These are phyloP conservation scores for Phytophthora rubi DNA, from an alignment of 352 stramenopile genomes.

Conservation along the genomic window DNA sequence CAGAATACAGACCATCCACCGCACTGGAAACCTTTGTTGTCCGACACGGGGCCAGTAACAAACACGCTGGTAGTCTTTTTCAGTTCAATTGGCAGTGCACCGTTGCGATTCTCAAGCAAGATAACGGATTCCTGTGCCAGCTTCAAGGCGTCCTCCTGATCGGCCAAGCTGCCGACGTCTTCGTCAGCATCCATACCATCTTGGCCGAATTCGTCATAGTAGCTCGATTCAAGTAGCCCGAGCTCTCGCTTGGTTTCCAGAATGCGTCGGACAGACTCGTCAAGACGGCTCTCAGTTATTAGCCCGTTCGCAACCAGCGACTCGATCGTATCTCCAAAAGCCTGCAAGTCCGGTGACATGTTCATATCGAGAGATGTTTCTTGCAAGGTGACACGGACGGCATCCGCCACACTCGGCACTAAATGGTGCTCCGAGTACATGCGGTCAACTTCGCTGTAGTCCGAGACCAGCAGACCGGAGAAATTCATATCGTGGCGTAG, in stretches of 20 bases:
- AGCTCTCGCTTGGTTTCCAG: constrained; percentile 62
- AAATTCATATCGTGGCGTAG: constrained; percentile 91
- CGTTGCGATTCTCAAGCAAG: constrained; percentile 74
- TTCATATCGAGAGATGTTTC: constrained; percentile 94
- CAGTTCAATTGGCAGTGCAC: constrained; percentile 45
- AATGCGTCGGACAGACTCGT: constrained; percentile 72
- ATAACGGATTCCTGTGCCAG: constrained; percentile 83
- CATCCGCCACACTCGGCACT: constrained; percentile 62
- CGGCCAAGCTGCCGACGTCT: constrained; percentile 53
- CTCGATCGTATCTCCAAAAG: constrained; percentile 63
- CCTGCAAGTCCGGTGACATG: constrained; percentile 75
- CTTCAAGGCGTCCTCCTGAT: constrained; percentile 62
- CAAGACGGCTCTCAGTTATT: constrained; percentile 57
- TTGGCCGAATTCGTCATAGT: constrained; percentile 18
- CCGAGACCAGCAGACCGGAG: constrained; percentile 89
- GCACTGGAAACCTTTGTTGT: constrained; percentile 79
- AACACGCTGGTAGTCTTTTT: constrained; percentile 46
- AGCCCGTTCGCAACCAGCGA: constrained; percentile 48
- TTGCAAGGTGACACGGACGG: constrained; percentile 70
- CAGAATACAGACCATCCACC: constrained; percentile 79
- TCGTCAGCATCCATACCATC: constrained; percentile 4
- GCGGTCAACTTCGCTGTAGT: constrained; percentile 93
- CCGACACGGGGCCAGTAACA: constrained; percentile 60
- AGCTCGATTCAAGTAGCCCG: constrained; percentile 41
- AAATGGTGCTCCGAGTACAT: constrained; percentile 85